Percentiles rank a stretch among this genome's conserved stretches.
Conservation (phyloP, 2,329 filamentous ascomycete genomes). For the Zymoseptoria passerinii region DNA sequence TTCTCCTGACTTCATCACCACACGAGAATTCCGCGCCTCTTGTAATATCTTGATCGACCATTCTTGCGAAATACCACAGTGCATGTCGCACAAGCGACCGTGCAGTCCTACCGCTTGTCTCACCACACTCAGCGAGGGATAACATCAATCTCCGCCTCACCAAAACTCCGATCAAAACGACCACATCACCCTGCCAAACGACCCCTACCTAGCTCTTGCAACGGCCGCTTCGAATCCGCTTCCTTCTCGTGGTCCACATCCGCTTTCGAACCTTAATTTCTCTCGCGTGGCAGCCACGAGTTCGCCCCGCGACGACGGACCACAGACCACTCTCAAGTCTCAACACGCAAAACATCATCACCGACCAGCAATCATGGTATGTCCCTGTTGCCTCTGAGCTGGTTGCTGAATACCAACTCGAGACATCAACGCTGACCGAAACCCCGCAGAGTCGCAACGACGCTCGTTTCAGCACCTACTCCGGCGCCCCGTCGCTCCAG, state of each 20-base stretch:
- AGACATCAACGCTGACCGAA: background rate
- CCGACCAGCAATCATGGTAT: background rate
- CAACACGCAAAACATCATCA: background rate
- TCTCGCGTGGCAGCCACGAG: background rate
- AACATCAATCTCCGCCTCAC: background rate
- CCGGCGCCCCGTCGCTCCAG: constrained; percentile 42
- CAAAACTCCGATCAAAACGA: background rate
- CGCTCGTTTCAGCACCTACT: constrained; percentile 44
- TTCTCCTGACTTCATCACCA: background rate
- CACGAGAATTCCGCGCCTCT: background rate
- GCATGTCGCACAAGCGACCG: background rate
- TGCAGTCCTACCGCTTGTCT: background rate
- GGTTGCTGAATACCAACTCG: background rate
- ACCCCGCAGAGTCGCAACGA: constrained; percentile 16
- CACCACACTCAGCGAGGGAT: background rate
- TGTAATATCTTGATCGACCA: background rate
- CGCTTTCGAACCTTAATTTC: background rate
- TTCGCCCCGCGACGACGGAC: background rate
- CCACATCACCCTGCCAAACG: background rate
- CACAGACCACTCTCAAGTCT: too few relatives aligned
- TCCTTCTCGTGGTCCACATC: background rate
- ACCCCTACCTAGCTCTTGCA: background rate
- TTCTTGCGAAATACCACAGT: background rate
- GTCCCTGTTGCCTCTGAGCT: background rate
- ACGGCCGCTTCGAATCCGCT: background rate